Evolutionary conservation across 2,329 filamentous ascomycete genomes (phyloP), one percentile per base, ranked within the genome.

Genomic region (Aspergillus glaucus): DNA sequence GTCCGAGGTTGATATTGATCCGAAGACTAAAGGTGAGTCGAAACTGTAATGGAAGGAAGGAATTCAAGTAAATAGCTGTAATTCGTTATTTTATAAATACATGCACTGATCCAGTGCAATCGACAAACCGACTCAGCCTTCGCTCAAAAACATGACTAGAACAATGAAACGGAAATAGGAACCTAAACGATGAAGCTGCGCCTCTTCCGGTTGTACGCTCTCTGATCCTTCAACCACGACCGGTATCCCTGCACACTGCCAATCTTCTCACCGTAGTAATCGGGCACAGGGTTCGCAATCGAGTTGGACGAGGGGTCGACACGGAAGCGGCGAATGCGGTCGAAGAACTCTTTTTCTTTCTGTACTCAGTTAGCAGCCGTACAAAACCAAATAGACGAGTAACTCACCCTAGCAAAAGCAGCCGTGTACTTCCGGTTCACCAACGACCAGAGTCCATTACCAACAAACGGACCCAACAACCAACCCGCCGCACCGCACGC

Each of bases 241-340:
- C 93, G 79, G 70, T 97, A 98, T 43, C 88, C 91, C 47, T 84
- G 79, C 19, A 97, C 89, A 62, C 90, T 95, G 45, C 87, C 88
- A 61, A 98, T 95, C 79, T 96, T 97, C 75, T 98, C 93, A 61
- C 93, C 93, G 64, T 98, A 98, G 73, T 95, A 98, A 68, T 98
- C 93, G 40, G 92, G 91, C 1, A 95, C 88, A 15, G 93, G 93
- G 74, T 97, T 97, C 46, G 88, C 82, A 59, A 93, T 85, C 37
- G 88, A 95, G 54, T 90, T 94, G 47, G 86, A 86, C 14, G 85
- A 87, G 3, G 93, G 92, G 67, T 98, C 92, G 53, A 95, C 92
- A 22, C 93, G 84, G 74, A 93, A 86, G 70, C 86, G 88, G 77
- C 91, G 93, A 72, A 98, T 88, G 57, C 92, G 81, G 52, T 85